Percentiles rank a stretch among this genome's conserved stretches.
phyloP scores from a whole-genome alignment of 2,329 filamentous ascomycete species.

The Talaromyces islandicus region DNA sequence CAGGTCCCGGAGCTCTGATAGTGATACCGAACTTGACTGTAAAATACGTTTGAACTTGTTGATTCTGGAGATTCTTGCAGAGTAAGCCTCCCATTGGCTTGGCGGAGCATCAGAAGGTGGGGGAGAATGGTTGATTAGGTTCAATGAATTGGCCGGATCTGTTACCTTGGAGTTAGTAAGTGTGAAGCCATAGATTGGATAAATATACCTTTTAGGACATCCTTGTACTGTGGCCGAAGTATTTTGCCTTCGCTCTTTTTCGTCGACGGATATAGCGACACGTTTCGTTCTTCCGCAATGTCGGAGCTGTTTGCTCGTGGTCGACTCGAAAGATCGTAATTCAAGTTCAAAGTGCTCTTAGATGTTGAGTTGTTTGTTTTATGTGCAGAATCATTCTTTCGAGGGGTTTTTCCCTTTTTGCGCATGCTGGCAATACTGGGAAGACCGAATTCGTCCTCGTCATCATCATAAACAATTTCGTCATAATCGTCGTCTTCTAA shows the following conservation, averaged over 20 bases:
- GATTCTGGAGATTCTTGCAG: conserved; percentile 82
- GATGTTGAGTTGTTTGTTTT: conserved; percentile 12
- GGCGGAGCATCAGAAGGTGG: conserved; percentile 66
- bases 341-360: conserved; percentile 18
- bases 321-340: conserved; percentile 29
- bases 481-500: conserved; percentile 61
- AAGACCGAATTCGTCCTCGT: conserved; percentile 91
- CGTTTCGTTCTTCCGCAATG: conserved; percentile 83
- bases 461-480: conserved; percentile 74
- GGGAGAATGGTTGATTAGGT: conserved; percentile 83
- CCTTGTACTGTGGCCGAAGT: conserved; percentile 92
- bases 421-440: conserved; percentile 91
- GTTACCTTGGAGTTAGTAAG: background rate
- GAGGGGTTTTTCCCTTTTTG: conserved; percentile 53
- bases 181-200: background rate
- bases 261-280: conserved; percentile 76
- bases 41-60: conserved; percentile 98
- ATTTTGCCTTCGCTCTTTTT: conserved; percentile 94
- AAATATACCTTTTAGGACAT: conserved; percentile 66
- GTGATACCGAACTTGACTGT: conserved; percentile 81
- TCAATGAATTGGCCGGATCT: conserved; percentile 85
- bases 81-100: conserved; percentile 81
- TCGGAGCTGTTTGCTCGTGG: conserved; percentile 81
- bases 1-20: conserved; percentile 74
- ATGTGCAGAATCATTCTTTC: conserved; percentile 38